These are phyloP conservation scores for Sporothrix variecibatus DNA, from an alignment of 2,329 filamentous ascomycete species.

Conservation along the genomic window DNA sequence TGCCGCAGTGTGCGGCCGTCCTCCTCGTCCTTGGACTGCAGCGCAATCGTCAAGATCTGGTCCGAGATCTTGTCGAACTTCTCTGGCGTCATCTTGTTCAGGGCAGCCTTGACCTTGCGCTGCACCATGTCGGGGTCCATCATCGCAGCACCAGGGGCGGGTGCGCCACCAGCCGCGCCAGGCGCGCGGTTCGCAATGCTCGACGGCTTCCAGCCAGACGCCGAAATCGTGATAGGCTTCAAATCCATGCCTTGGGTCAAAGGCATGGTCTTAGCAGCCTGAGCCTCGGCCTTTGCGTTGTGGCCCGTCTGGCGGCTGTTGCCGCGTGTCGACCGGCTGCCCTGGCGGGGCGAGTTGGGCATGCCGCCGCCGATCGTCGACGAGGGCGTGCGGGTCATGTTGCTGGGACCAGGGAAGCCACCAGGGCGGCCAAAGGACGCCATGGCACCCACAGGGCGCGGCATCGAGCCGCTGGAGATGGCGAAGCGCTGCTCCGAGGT, in stretches of 20 bases:
- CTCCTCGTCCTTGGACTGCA: slow-evolving; percentile 89
- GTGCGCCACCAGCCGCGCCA: slow-evolving; percentile 42
- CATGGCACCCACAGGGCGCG: slow-evolving; percentile 42
- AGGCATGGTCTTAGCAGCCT: slow-evolving; percentile 85
- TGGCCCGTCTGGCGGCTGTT: slow-evolving; percentile 64
- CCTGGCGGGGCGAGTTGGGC: slow-evolving; percentile 71
- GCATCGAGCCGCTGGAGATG: slow-evolving; percentile 57
- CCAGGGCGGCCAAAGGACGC: slow-evolving; percentile 57
- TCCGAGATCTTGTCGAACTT: slow-evolving; percentile 96
- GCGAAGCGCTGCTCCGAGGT: slow-evolving; percentile 76
- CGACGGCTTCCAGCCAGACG: slow-evolving; percentile 86
- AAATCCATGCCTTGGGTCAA: slow-evolving; percentile 81
- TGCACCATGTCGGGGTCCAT: slow-evolving; percentile 93
- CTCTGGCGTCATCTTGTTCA: slow-evolving; percentile 99
- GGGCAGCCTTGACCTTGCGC: slow-evolving; percentile 94
- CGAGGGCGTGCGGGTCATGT: slow-evolving; percentile 66
- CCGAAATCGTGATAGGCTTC: slow-evolving; percentile 71
- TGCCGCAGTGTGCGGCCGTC: slow-evolving; percentile 94
- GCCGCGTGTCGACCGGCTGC: slow-evolving; percentile 61
- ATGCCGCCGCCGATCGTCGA: slow-evolving; percentile 57
- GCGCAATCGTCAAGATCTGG: slow-evolving; percentile 88
- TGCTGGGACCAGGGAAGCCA: slow-evolving; percentile 61
- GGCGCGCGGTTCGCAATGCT: slow-evolving; percentile 58
- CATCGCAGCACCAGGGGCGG: slow-evolving; percentile 46
- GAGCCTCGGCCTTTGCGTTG: slow-evolving; percentile 60